Conservation (phyloP, 2,329 filamentous ascomycete species). For the Penicillium sp. region DNA sequence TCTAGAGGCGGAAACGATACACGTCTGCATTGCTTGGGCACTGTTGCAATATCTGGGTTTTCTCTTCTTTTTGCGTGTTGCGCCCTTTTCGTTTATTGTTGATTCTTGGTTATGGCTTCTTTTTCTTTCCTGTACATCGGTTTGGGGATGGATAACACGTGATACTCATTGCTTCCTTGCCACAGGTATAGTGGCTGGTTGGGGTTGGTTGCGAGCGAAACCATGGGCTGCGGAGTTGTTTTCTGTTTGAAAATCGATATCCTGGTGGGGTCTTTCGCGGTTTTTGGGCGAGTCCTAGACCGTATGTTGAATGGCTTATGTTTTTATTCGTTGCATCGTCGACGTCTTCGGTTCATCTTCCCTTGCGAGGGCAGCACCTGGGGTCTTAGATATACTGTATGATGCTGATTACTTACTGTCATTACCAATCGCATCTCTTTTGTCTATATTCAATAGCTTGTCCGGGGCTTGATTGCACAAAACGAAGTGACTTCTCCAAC, state of each 20-base stretch:
- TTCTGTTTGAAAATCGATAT: slow-evolving; percentile 26
- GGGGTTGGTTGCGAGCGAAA: slow-evolving; percentile 29
- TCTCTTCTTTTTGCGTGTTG: slow-evolving; percentile 16
- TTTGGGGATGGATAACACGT: slow-evolving; percentile 30
- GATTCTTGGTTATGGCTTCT: slow-evolving; percentile 13
- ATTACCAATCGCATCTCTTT: slow-evolving; percentile 13
- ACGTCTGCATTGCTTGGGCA: slow-evolving; percentile 42
- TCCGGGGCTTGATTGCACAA: slow-evolving; percentile 6
- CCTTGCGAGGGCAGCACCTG: slow-evolving; percentile 7
- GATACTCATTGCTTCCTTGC: slow-evolving; percentile 30
- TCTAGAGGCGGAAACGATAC: slow-evolving; percentile 45
- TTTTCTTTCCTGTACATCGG: slow-evolving; percentile 34
- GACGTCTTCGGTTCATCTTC: slow-evolving; percentile 25
- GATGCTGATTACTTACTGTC: slow-evolving; percentile 12
- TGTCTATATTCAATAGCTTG: slow-evolving; percentile 11
- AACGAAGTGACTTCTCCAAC: slow-evolving; percentile 10
- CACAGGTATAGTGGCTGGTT: slow-evolving; percentile 29
- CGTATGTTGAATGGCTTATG: slow-evolving; percentile 26
- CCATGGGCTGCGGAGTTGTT: slow-evolving; percentile 40
- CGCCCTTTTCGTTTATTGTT: slow-evolving; percentile 20
- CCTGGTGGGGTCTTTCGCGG: slow-evolving; percentile 28
- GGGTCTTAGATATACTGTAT: slow-evolving; percentile 13
- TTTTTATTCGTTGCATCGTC: slow-evolving; percentile 17
- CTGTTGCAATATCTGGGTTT: slow-evolving; percentile 34
- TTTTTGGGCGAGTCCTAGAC: slow-evolving; percentile 27